Percentiles rank a stretch among this genome's conserved stretches.
Conservation (phyloP, 2,329 filamentous ascomycete genomes). For the Proliferodiscus dingleyae region DNA sequence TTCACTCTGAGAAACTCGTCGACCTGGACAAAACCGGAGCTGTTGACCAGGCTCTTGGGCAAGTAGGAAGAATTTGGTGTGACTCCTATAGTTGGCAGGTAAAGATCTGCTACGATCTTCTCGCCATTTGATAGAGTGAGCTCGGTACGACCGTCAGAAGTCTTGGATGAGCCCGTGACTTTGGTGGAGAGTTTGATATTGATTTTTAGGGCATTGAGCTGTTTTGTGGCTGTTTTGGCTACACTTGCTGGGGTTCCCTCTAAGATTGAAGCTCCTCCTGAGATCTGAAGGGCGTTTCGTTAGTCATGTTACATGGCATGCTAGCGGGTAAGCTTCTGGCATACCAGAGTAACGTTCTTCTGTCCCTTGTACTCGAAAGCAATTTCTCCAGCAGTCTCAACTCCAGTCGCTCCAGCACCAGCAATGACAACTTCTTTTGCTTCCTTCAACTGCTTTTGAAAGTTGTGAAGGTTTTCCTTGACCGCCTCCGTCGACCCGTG, state of each 20-base stretch:
- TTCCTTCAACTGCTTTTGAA: conserved; percentile 19
- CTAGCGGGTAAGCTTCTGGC: not conserved
- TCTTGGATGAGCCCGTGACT: conserved; percentile 34
- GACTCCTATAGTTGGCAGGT: conserved; percentile 52
- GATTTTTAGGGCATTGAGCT: conserved; percentile 47
- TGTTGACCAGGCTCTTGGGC: conserved; percentile 40
- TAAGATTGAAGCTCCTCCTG: conserved; percentile 30
- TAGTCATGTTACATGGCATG: not conserved
- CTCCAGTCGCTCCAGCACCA: conserved; percentile 33
- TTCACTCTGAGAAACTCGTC: conserved; percentile 48
- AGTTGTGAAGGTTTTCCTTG: conserved; percentile 18
- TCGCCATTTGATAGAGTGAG: conserved; percentile 45
- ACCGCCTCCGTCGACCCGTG: conserved; percentile 36
- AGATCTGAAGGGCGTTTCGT: conserved; percentile 14
- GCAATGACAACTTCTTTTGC: conserved; percentile 30
- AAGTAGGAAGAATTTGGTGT: conserved; percentile 52
- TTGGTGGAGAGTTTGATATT: conserved; percentile 40
- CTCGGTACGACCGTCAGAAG: conserved; percentile 43
- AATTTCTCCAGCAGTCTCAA: conserved; percentile 28
- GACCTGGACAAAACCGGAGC: conserved; percentile 42
- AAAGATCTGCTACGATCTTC: conserved; percentile 47
- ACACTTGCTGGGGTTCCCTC: conserved; percentile 19
- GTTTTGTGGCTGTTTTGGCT: conserved; percentile 33
- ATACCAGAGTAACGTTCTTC: conserved; percentile 28
- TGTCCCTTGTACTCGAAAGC: conserved; percentile 25